These are phyloP conservation scores for Candida pseudoglaebosa DNA, from an alignment of 805 yeast genomes.

Conservation along the genomic window DNA sequence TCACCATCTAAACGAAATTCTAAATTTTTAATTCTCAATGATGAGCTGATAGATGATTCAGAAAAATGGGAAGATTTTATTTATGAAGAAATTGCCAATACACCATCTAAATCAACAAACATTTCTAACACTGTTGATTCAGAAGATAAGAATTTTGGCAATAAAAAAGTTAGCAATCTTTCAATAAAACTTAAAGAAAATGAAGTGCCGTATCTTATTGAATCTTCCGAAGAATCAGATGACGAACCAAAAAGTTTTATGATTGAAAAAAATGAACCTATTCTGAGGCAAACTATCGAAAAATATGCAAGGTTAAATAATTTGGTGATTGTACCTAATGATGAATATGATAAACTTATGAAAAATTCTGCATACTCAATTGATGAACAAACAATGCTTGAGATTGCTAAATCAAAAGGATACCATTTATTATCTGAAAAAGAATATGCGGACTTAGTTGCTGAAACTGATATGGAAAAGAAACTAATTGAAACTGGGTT, in stretches of 20 bases:
- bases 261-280: neutral
- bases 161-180: neutral
- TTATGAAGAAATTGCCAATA: constrained; percentile 20
- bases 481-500: constrained; percentile 28
- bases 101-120: constrained; percentile 21
- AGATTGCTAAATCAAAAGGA: constrained; percentile 22
- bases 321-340: constrained; percentile 27
- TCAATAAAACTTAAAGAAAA: constrained; percentile 10
- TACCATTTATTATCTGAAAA: constrained; percentile 21
- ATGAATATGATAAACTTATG: constrained; percentile 28
- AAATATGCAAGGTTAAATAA: constrained; percentile 32
- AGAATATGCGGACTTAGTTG: constrained; percentile 25
- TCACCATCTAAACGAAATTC: constrained; percentile 38
- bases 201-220: constrained; percentile 23
- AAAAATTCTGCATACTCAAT: constrained; percentile 20
- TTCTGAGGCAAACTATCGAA: constrained; percentile 24
- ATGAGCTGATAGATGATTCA: constrained; percentile 17
- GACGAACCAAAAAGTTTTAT: neutral
- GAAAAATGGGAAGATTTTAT: constrained; percentile 40
- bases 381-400: constrained; percentile 20
- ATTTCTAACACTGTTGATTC: constrained; percentile 13
- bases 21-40: constrained; percentile 25
- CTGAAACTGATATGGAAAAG: constrained; percentile 33
- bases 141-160: constrained; percentile 7
- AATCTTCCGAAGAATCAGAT: constrained; percentile 23